A percentile compares a stretch with the other conserved stretches of the same genome.
Conservation (phyloP, 768 basidiomycete species). For the Rhizopogon roseolus region DNA sequence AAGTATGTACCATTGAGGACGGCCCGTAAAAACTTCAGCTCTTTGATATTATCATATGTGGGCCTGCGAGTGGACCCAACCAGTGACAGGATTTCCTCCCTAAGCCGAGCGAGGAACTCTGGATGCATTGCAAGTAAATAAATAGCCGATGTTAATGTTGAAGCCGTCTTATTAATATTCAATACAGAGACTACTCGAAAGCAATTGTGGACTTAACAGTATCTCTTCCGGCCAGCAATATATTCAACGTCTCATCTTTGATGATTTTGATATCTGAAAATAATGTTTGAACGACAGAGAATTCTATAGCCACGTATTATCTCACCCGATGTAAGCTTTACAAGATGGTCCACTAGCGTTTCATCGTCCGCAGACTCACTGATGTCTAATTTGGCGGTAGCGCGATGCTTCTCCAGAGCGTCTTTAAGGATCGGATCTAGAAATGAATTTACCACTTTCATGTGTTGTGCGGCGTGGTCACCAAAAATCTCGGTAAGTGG, state of each 20-base stretch:
- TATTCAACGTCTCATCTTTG: constrained; percentile 38
- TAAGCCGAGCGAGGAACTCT: constrained; percentile 31
- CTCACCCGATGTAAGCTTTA: constrained; percentile 33
- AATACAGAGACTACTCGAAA: not conserved
- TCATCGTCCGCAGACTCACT: constrained; percentile 23
- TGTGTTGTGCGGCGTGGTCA: constrained; percentile 27
- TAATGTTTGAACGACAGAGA: not conserved
- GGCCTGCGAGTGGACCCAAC: constrained; percentile 33
- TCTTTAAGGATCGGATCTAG: constrained; percentile 35
- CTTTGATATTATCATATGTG: constrained; percentile 35
- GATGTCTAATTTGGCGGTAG: constrained; percentile 4
- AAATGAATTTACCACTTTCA: constrained; percentile 34
- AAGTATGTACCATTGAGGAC: constrained; percentile 36
- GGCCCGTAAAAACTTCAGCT: constrained; percentile 40
- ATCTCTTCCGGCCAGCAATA: constrained; percentile 41
- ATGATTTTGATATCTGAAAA: constrained; percentile 26
- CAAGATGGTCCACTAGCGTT: constrained; percentile 38
- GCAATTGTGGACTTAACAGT: constrained; percentile 27
- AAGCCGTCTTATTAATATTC: constrained; percentile 34
- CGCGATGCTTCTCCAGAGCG: constrained; percentile 24
- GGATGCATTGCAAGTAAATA: constrained; percentile 47
- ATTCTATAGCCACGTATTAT: not conserved
- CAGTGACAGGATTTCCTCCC: constrained; percentile 36
- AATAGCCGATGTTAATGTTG: constrained; percentile 36
- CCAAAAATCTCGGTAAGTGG: constrained; percentile 33